Percentiles rank a stretch among this genome's conserved stretches.
These are phyloP conservation scores for Sporothrix humicola DNA, from an alignment of 2,329 filamentous ascomycete genomes.

Conservation along the genomic window DNA sequence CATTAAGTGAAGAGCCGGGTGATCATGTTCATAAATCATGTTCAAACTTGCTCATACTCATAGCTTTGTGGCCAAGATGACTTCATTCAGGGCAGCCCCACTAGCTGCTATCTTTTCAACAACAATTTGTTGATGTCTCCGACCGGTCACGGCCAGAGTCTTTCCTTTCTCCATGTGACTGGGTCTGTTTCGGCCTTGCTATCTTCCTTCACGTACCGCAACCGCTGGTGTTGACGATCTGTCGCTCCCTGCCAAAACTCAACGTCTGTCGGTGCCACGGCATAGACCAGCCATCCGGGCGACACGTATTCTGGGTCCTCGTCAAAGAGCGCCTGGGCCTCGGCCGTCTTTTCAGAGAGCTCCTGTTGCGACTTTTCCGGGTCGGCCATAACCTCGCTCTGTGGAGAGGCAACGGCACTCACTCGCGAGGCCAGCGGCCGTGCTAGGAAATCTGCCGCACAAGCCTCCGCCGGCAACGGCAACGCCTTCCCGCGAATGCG, in stretches of 20 bases:
- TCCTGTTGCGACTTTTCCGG: neutral
- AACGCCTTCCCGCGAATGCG: constrained; percentile 32
- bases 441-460: constrained; percentile 32
- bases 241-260: constrained; percentile 37
- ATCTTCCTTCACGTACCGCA: constrained; percentile 31
- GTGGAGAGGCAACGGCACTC: constrained; percentile 28
- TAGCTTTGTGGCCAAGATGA: no score
- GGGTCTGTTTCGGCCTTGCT: neutral
- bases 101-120: neutral
- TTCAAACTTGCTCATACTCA: neutral
- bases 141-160: constrained; percentile 32
- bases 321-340: constrained; percentile 20
- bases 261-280: constrained; percentile 32
- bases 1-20: no score
- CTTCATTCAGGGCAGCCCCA: no score
- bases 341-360: neutral
- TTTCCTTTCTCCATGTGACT: constrained; percentile 29
- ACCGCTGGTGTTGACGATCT: constrained; percentile 34
- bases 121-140: neutral
- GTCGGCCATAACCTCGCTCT: constrained; percentile 29
- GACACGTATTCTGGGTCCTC: constrained; percentile 32
- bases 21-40: neutral
- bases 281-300: constrained; percentile 35
- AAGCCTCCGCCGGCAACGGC: constrained; percentile 26
- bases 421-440: constrained; percentile 31